phyloP scores from a whole-genome alignment of 768 basidiomycete species.

The Grammothele lineata region DNA sequence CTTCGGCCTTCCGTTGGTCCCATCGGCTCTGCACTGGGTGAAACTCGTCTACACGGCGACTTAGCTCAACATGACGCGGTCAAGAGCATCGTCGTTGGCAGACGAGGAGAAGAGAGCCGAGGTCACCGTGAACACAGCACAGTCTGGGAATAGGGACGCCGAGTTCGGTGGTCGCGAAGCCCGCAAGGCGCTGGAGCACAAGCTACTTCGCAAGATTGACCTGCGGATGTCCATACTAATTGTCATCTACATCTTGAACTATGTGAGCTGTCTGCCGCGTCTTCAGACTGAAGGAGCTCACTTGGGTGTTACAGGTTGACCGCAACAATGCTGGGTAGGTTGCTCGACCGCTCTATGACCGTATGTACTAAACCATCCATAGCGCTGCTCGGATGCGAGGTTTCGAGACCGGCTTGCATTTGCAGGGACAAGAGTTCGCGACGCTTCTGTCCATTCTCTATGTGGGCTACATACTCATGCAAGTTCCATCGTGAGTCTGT shows the following conservation, averaged over 20 bases:
- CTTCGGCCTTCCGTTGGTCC: too few species aligned
- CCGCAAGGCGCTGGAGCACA: conserved; percentile 37
- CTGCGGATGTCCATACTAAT: conserved; percentile 41
- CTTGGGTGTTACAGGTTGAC: conserved; percentile 47
- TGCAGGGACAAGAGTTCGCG: conserved; percentile 63
- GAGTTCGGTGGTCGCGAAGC: conserved; percentile 36
- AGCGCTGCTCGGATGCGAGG: conserved; percentile 73
- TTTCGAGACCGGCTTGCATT: conserved; percentile 61
- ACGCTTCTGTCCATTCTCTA: conserved; percentile 66
- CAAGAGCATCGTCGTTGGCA: conserved; percentile 6
- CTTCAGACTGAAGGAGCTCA: neutral
- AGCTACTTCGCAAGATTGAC: conserved; percentile 41
- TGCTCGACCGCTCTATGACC: too few species aligned
- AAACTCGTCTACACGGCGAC: too few species aligned
- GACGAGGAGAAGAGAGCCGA: conserved; percentile 2
- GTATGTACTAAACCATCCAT: too few species aligned
- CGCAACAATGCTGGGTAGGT: conserved; percentile 63
- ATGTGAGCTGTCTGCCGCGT: conserved; percentile 27
- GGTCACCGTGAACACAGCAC: conserved; percentile 3
- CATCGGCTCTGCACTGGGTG: too few species aligned
- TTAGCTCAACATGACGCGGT: conserved; percentile 7
- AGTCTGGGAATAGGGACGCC: conserved; percentile 21
- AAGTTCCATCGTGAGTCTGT: conserved; percentile 72
- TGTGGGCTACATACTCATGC: conserved; percentile 74
- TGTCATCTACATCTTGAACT: conserved; percentile 44